Evolutionary conservation across 2,329 filamentous ascomycete genomes (phyloP).

Genomic region (Trichophyton benhamiae): DNA sequence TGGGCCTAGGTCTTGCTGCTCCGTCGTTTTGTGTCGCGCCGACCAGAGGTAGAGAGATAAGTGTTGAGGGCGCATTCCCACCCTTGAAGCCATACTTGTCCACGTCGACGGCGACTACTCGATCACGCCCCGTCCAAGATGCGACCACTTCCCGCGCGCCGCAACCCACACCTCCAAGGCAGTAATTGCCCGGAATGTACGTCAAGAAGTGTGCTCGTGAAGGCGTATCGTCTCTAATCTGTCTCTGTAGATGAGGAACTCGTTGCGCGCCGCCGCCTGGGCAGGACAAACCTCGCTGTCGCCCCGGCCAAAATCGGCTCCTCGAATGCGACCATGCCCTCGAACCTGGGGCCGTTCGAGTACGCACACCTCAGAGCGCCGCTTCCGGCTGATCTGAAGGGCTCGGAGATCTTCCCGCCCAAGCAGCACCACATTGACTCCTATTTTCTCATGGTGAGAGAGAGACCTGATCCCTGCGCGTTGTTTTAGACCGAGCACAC

Average conservation of each 20-base stretch:
- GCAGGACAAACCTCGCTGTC: conserved; percentile 79
- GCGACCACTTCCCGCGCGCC: conserved; percentile 35
- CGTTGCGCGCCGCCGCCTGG: conserved; percentile 71
- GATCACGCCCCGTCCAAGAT: conserved; percentile 18
- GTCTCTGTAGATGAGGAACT: conserved; percentile 53
- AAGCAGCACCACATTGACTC: conserved; percentile 56
- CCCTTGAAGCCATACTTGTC: not conserved
- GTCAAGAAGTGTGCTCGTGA: conserved; percentile 14
- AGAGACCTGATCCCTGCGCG: not conserved
- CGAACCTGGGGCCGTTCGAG: conserved; percentile 74
- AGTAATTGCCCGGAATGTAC: conserved; percentile 36
- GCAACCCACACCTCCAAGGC: conserved; percentile 35
- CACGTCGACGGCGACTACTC: not conserved
- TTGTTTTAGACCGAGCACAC: not conserved
- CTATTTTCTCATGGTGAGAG: conserved; percentile 75
- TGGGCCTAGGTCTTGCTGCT: not conserved
- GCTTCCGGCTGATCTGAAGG: conserved; percentile 73
- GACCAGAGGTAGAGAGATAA: not conserved
- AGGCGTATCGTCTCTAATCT: not conserved
- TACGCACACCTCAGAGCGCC: conserved; percentile 92
- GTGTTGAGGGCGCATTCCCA: not conserved
- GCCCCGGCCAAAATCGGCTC: conserved; percentile 64
- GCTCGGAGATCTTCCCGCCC: conserved; percentile 72
- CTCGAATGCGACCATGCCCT: conserved; percentile 57
- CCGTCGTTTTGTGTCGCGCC: not conserved